Conservation (phyloP, 2,329 filamentous ascomycete genomes). For the Hymenoscyphus albidus region DNA sequence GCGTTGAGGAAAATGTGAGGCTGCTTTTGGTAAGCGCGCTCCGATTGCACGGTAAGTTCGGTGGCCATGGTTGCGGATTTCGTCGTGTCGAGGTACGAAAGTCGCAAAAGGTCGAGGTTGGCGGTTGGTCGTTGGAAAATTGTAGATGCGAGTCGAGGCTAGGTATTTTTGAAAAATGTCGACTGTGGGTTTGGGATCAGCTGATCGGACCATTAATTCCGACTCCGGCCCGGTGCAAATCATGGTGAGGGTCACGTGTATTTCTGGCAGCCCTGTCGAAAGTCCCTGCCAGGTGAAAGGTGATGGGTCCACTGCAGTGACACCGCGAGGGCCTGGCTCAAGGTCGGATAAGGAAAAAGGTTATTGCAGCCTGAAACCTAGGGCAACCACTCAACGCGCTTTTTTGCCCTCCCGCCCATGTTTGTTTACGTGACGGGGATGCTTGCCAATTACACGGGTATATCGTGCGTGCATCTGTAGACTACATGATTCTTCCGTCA, state of each 20-base stretch:
- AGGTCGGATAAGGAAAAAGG: no score
- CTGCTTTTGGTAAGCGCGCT: slow-evolving; percentile 99
- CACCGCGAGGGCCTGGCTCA: no score
- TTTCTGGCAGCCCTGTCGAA: not conserved
- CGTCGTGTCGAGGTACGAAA: slow-evolving; percentile 22
- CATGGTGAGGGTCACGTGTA: no score
- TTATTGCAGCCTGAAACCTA: not conserved
- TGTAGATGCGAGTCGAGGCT: not conserved
- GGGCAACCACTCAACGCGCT: slow-evolving; percentile 11
- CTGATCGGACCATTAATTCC: not conserved
- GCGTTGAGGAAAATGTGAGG: slow-evolving; percentile 99
- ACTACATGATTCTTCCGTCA: not conserved
- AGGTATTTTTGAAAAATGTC: not conserved
- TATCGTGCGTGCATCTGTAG: not conserved
- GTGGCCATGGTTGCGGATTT: slow-evolving; percentile 68
- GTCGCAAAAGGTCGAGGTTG: slow-evolving; percentile 29
- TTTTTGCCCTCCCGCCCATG: slow-evolving; percentile 3
- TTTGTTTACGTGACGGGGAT: slow-evolving; percentile 17
- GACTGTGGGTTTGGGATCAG: not conserved
- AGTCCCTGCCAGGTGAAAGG: no score
- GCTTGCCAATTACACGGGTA: slow-evolving; percentile 4
- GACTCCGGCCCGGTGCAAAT: no score
- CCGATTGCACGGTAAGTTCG: slow-evolving; percentile 98
- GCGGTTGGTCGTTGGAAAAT: slow-evolving; percentile 11
- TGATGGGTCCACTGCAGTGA: no score